A percentile compares a stretch with the other conserved stretches of the same genome.
These are phyloP conservation scores for Rhizopogon rudus DNA, from an alignment of 768 basidiomycete genomes.

Conservation along the genomic window DNA sequence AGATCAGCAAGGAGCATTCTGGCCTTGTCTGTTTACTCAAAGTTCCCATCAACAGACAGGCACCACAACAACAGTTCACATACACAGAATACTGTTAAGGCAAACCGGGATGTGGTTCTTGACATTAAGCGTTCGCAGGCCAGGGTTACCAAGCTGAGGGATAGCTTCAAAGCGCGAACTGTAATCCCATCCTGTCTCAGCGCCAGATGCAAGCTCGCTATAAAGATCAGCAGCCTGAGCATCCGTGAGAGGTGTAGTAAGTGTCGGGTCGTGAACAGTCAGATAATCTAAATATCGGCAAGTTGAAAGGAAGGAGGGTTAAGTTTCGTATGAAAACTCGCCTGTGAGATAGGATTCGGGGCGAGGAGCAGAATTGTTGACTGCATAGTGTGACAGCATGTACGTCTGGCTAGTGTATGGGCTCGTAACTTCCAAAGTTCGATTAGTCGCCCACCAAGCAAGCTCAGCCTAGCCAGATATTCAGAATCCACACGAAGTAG, in stretches of 20 bases:
- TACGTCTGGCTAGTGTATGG: conserved; percentile 67
- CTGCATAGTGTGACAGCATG: conserved; percentile 67
- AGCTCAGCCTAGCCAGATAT: conserved; percentile 57
- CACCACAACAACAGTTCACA: conserved; percentile 23
- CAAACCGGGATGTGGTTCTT: conserved; percentile 66
- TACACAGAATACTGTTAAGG: conserved; percentile 83
- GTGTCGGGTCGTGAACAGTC: conserved; percentile 64
- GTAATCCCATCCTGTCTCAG: conserved; percentile 61
- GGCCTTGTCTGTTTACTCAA: conserved; percentile 48
- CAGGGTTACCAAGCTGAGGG: conserved; percentile 38
- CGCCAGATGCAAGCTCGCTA: conserved; percentile 82
- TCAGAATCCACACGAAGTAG: not conserved
- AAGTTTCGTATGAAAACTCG: conserved; percentile 18
- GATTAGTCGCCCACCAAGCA: conserved; percentile 76
- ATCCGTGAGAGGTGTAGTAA: conserved; percentile 53
- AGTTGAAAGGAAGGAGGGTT: conserved; percentile 2
- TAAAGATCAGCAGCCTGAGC: conserved; percentile 63
- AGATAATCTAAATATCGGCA: conserved; percentile 56
- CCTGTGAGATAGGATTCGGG: conserved; percentile 79
- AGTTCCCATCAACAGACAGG: not conserved
- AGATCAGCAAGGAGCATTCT: conserved; percentile 56
- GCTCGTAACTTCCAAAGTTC: conserved; percentile 60
- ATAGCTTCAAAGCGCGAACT: conserved; percentile 41
- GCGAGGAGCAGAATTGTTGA: conserved; percentile 80
- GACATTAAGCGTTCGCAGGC: conserved; percentile 68